Evolutionary conservation across 371 early-diverging fungal genomes (phyloP), one percentile per base, ranked within the genome.

Genomic region (Fennellomyces sp.): DNA sequence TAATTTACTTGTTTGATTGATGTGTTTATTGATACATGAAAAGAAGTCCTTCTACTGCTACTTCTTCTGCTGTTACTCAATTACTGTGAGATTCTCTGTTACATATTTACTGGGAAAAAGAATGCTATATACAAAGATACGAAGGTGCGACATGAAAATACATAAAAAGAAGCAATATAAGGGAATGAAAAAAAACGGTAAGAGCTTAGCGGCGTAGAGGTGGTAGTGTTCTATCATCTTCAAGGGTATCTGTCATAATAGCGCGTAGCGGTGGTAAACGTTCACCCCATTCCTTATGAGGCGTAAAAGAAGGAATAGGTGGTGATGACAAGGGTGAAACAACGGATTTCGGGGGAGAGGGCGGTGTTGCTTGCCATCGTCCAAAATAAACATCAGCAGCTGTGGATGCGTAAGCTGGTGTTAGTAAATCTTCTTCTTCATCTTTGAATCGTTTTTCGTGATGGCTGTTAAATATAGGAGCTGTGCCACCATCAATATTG

Each of bases 371-470:
- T 47, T 64, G 62, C 60, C 62, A 58, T n/a, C 50, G 56, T 23
- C 60, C 65, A 33, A 62, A 68, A 21, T 63, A 64, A 25, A 64
- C 64, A 29, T 60, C 68, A 21, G 59, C 26, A 27, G 36, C 33
- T 10, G 39, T 25, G 27, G 59, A 25, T n/a, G 64, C 63, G 47
- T 60, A 59, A 6, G 48, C 39, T 10, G 61, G 55, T n/a, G 45
- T 23, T 13, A 52, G 29, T 26, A 56, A 30, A 19, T 49, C 23
- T 17, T 56, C 50, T 30, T 30, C 56, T 19, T 56, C 30, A 15
- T 36, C 61, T 52, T 42, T 60, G 29, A 27, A 51, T 8, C 21
- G 21, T 11, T 47, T 53, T 28, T 54, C 59, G 10, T 49, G 25
- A 13, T 21, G 45, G 30, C 19, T 11, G 21, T 33, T 36, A n/a